Percentiles rank a stretch among this genome's conserved stretches.
These are phyloP conservation scores for Leptosphaerulina australis DNA, from an alignment of 2,329 filamentous ascomycete genomes.

Conservation along the genomic window DNA sequence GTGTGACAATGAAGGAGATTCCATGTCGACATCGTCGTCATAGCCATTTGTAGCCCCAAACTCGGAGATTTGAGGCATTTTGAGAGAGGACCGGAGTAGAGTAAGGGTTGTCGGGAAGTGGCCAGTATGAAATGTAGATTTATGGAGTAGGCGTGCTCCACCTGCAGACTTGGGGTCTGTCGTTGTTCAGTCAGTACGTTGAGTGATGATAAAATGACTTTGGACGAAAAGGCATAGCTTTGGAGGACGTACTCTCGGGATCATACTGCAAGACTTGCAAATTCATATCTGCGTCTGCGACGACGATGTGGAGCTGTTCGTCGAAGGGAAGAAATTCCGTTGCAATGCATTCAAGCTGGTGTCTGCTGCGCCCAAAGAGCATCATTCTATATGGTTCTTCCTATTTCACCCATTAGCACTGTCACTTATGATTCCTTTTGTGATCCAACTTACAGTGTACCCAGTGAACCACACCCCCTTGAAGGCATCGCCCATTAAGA, in stretches of 20 bases:
- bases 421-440: neutral
- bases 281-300: constrained; percentile 82
- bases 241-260: constrained; percentile 75
- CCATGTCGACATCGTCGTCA: constrained; percentile 39
- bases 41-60: constrained; percentile 38
- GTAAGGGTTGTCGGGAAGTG: constrained; percentile 77
- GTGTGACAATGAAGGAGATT: constrained; percentile 4
- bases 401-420: constrained; percentile 40
- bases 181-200: neutral
- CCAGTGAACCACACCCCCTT: constrained; percentile 97
- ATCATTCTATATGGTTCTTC: constrained; percentile 97
- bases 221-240: neutral
- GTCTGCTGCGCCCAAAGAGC: constrained; percentile 84
- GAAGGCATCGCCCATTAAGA: constrained; percentile 84
- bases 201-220: neutral
- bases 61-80: constrained; percentile 48
- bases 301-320: constrained; percentile 79
- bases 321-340: constrained; percentile 90
- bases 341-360: constrained; percentile 76
- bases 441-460: constrained; percentile 67
- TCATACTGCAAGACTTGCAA: constrained; percentile 92
- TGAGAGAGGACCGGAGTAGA: constrained; percentile 72
- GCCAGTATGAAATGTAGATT: constrained; percentile 85
- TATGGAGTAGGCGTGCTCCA: constrained; percentile 83
- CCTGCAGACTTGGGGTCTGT: constrained; percentile 90